Base-by-base conservation (phyloP, 2,329 filamentous ascomycete species). In the Neopestalotiopsis rosae region DNA sequence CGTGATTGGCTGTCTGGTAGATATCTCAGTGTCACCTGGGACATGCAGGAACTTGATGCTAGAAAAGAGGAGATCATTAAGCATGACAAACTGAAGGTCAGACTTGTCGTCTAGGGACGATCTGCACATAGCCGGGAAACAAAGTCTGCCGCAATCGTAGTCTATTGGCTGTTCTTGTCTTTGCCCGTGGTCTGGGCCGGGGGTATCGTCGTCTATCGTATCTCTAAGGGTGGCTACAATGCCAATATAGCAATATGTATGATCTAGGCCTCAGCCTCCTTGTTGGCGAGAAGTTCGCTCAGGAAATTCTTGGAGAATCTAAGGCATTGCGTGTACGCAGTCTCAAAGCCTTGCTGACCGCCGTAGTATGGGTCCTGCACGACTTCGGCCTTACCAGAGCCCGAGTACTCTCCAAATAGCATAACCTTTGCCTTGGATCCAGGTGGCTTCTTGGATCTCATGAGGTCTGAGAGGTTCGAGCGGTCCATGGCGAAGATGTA, bases 401-500 rank as follows among this genome's bases (percentile, higher is more conserved):
- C 92, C 76, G 93, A 94, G 74, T 85, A 90, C 76, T 95, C 92
- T 40, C 96, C 96, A 83, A 96, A 98, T 63, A 98, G 82, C 86
- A 93, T 91, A 66, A 97, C 89, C 76, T 88, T 86, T 4, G 89
- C 90, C 77, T 88, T 89, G 40, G 84, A 79, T 42, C 87, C 84
- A n/a, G 81, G 80, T 10, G 86, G 83, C 72, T 87, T 88, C 72
- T 88, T 84, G 76, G 91, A 81, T 42, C 89, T 85, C 75, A 90
- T 79, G 69, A 97, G 81, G 76, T 97, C 89, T 9, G 86, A 84
- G 59, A 97, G 84, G 79, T 98, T 98, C 61, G 90, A 89, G 63
- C 89, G 86, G 78, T 99, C 96, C 96, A 99, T 99, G 70, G 93
- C 95, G 68, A 99, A 90, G 70, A 99, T 90, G 81, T 97, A 98